These are phyloP conservation scores for Mycocentrospora acerina DNA, from an alignment of 2,329 filamentous ascomycete species.

Conservation along the genomic window DNA sequence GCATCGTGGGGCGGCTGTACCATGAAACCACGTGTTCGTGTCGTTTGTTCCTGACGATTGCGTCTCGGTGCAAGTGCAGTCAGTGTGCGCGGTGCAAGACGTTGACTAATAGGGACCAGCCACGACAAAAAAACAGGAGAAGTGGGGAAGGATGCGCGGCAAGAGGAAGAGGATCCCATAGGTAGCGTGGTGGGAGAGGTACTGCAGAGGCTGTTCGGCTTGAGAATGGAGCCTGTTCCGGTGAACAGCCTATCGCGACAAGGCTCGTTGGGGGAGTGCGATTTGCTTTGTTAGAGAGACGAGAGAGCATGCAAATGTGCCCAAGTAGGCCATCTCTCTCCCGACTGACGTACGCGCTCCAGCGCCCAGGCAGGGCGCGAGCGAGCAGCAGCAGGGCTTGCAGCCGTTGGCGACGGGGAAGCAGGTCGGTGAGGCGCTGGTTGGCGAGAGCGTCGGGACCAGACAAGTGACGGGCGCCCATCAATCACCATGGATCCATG, in stretches of 20 bases:
- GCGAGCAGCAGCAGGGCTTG: background rate
- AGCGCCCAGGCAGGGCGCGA: slow-evolving; percentile 1
- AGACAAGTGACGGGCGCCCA: too few relatives aligned
- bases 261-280: slow-evolving; percentile 10
- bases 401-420: slow-evolving; percentile 5
- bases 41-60: slow-evolving; percentile 21
- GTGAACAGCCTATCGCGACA: slow-evolving; percentile 14
- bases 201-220: slow-evolving; percentile 18
- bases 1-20: slow-evolving; percentile 14
- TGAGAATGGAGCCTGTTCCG: slow-evolving; percentile 24
- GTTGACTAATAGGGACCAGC: slow-evolving; percentile 32
- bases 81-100: slow-evolving; percentile 12
- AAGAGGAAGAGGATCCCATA: slow-evolving; percentile 24
- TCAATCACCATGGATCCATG: too few relatives aligned
- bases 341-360: background rate
- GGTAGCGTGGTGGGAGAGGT: slow-evolving; percentile 12
- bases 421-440: slow-evolving; percentile 25
- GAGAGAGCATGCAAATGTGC: slow-evolving; percentile 28
- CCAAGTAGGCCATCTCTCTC: slow-evolving; percentile 13
- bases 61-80: slow-evolving; percentile 7
- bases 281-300: slow-evolving; percentile 3
- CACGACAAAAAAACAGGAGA: slow-evolving; percentile 26
- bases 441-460: too few relatives aligned
- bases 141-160: slow-evolving; percentile 17
- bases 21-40: slow-evolving; percentile 27